Conservation (phyloP, 2,329 filamentous ascomycete genomes). For the Phialocephala subalpina region DNA sequence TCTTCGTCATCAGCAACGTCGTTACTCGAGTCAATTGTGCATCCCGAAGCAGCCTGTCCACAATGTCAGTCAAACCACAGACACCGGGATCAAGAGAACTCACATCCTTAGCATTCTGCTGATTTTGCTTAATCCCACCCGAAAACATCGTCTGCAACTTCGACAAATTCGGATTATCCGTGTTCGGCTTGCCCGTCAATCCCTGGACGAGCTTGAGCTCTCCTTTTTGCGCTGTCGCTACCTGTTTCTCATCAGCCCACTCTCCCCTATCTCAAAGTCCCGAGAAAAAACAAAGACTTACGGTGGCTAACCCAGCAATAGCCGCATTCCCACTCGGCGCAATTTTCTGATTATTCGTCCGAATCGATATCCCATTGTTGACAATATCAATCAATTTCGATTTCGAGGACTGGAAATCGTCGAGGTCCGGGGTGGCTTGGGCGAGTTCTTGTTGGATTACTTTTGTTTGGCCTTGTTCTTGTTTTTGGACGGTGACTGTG, state of each 20-base stretch:
- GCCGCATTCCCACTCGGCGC: constrained; percentile 24
- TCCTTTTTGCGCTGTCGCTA: constrained; percentile 25
- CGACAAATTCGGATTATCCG: constrained; percentile 22
- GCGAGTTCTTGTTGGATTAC: constrained; percentile 21
- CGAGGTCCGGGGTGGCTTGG: background rate
- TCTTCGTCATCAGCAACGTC: background rate
- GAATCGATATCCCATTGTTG: constrained; percentile 22
- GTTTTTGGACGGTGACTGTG: constrained; percentile 25
- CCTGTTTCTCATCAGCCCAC: constrained; percentile 18
- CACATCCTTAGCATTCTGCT: constrained; percentile 33
- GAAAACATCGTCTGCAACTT: constrained; percentile 25
- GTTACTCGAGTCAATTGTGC: background rate
- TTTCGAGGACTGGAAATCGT: constrained; percentile 21
- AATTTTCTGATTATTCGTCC: constrained; percentile 28
- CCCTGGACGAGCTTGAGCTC: constrained; percentile 28
- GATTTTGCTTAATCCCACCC: constrained; percentile 30
- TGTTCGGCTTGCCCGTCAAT: constrained; percentile 23
- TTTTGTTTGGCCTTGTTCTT: constrained; percentile 27
- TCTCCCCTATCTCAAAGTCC: background rate
- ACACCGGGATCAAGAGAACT: background rate
- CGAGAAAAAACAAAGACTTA: constrained; percentile 6
- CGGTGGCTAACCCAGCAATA: constrained; percentile 25
- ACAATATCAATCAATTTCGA: constrained; percentile 29
- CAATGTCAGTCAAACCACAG: background rate
- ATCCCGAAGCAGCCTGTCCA: constrained; percentile 4